Evolutionary conservation across 805 yeast species (phyloP).

Genomic region (Barnettozyma sp.): DNA sequence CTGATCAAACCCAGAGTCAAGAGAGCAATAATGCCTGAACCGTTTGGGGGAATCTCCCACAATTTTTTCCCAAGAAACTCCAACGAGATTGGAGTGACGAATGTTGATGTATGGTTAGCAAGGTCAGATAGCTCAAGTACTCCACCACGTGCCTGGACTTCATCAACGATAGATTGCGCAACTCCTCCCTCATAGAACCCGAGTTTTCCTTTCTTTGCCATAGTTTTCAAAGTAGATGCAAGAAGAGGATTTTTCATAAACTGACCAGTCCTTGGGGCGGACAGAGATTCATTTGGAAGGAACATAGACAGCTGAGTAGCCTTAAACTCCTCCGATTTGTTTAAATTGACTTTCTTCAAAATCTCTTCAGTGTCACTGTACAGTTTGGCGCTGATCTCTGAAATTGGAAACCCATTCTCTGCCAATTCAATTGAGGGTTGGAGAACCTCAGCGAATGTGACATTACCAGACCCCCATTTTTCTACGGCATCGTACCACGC

Average conservation of each 20-base stretch:
- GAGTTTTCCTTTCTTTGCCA: slow-evolving; percentile 51
- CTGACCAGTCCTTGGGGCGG: slow-evolving; percentile 54
- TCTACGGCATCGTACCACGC: slow-evolving; percentile 71
- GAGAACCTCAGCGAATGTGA: slow-evolving; percentile 49
- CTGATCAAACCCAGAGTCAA: slow-evolving; percentile 61
- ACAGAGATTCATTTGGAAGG: slow-evolving; percentile 31
- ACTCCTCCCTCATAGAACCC: slow-evolving; percentile 69
- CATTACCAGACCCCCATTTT: slow-evolving; percentile 67
- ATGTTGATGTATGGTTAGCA: slow-evolving; percentile 47
- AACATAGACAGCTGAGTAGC: slow-evolving; percentile 28
- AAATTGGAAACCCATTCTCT: slow-evolving; percentile 57
- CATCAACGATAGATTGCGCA: slow-evolving; percentile 57
- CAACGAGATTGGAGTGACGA: slow-evolving; percentile 56
- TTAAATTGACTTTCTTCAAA: slow-evolving; percentile 29
- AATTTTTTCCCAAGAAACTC: slow-evolving; percentile 47
- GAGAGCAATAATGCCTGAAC: slow-evolving; percentile 73
- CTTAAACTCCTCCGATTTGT: slow-evolving; percentile 28
- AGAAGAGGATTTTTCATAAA: slow-evolving; percentile 43
- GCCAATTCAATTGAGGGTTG: slow-evolving; percentile 66
- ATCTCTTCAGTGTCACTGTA: slow-evolving; percentile 40
- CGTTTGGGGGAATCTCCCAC: slow-evolving; percentile 84
- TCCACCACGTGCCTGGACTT: slow-evolving; percentile 48
- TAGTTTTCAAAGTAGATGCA: slow-evolving; percentile 44
- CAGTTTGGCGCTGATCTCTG: slow-evolving; percentile 45
- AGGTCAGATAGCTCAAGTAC: slow-evolving; percentile 51